Evolutionary conservation across 371 early-diverging fungal genomes (phyloP), one percentile per base, ranked within the genome.

Genomic region (Choanephora cucurbitarum): DNA sequence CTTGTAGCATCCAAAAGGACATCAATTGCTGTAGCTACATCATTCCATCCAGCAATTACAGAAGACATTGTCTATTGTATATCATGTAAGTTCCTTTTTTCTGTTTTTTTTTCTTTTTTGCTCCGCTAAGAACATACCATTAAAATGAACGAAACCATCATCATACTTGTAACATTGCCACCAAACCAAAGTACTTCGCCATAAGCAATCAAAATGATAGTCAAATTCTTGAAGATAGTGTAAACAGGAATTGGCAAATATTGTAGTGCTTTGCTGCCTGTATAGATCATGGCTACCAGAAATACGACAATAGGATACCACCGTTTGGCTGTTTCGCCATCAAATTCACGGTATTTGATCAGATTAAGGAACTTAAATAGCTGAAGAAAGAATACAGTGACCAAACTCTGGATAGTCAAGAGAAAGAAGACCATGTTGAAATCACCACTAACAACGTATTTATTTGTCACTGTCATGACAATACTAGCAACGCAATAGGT

Each of bases 141-240:
- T 52, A 99, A 73, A 3, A 71, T 44, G 73, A 99, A 99, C 18
- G 94, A 89, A 9, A 85, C 47, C 43, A 93, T 72, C 86, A 95
- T 93, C 66, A 91, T 58, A 43, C 81, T 75, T 0, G 91, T 87
- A 6, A 95, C 90, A 14, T 77, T 72, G 39, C 92, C 92, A 7
- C 82, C 81, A 64, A 94, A 94, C 77, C 92, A 88, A 39, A 83
- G 66, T 5, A 83, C 83, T 70, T 99, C 99, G 31, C 93, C 92
- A 58, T 95, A 91, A 9, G 99, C 99, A 61, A 96, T 93, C 28
- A 98, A 64, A 57, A 99, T 95, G 56, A 99, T 98, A 24, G 97
- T 96, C 59, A 96, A 63, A 79, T 99, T 99, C 77, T 99, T 99
- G 76, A 99, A 97, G 46, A 99, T 88, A 24, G 99, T 99, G 66